Evolutionary conservation across 73 alveolate genomes (phyloP), one percentile per base, ranked within the genome.

Genomic region (Halteria grandinella): DNA sequence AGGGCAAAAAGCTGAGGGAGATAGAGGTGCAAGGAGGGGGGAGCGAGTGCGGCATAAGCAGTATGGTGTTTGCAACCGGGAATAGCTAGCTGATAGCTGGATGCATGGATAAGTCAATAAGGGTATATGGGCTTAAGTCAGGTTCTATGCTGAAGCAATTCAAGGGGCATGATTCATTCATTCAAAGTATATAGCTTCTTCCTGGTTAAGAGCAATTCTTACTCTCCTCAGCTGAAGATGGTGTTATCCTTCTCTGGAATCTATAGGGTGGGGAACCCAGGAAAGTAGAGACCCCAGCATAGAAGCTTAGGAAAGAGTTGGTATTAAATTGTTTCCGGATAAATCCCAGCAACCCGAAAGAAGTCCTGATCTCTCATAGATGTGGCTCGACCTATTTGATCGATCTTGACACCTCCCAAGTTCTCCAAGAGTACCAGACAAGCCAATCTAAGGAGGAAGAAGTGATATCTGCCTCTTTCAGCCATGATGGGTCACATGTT

Each of bases 61-160:
- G 71, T 34, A 21, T 85, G 11, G 29, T 47, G 0, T 75, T 84
- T 55, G 50, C 87, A 14, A 77, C 60, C 33, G 80, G 78, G 37
- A 64, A 72, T n/a, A 33, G 83, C 11, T 72, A 85, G 72, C 51
- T 85, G 11, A 52, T 78, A 5, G 69, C 89, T 10, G 86, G 84
- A 11, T 85, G 89, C 17, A 45, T 66, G 28, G 93, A 85, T 58
- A 57, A 72, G 29, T 77, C 82, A 0, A 79, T 73, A 29, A 78
- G 77, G 0, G 76, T 49, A n/a, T 77, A 77, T 33, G 93, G 93
- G 33, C 55, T 85, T 34, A 85, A 78, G 54, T 69, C 87, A 5
- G 86, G 87, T 6, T 54, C 59, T 51, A 55, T 79, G 34, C 34
- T 85, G 79, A 63, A 75, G 69, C 78, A 60, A 53, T 77, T 59